Evolutionary conservation across 768 basidiomycete genomes (phyloP).

Genomic region (Hypholoma sublateritium): DNA sequence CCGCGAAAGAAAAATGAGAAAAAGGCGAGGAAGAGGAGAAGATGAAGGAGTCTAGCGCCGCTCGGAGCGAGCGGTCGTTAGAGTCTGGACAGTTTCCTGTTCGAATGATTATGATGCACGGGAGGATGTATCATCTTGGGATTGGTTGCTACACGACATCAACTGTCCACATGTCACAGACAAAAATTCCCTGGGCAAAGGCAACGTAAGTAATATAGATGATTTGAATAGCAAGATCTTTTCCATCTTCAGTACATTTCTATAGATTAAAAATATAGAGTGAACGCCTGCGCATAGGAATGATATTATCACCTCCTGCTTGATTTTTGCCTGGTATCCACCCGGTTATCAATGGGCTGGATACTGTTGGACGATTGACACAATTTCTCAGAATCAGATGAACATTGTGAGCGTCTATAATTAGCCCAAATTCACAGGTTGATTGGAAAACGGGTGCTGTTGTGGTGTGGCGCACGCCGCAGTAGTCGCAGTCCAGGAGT

Average conservation of each 20-base stretch:
- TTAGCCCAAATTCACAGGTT: no score
- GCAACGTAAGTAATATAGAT: neutral
- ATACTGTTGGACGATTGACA: no score
- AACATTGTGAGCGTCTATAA: no score
- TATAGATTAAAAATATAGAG: no score
- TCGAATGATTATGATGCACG: slow-evolving; percentile 4
- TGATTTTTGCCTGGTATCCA: no score
- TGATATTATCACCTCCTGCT: no score
- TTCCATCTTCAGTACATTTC: neutral
- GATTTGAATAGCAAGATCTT: neutral
- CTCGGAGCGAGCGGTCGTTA: slow-evolving; percentile 12
- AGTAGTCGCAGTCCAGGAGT: no score
- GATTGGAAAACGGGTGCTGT: no score
- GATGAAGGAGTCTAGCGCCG: neutral
- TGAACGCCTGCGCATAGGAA: no score
- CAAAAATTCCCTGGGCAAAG: neutral
- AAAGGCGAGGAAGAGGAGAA: slow-evolving; percentile 5
- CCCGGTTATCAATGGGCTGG: no score
- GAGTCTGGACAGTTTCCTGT: slow-evolving; percentile 2
- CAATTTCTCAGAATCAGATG: no score
- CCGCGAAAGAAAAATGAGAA: slow-evolving; percentile 8
- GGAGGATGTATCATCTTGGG: neutral
- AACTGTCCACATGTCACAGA: slow-evolving; percentile 16
- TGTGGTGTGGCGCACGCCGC: no score
- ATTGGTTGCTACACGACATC: slow-evolving; percentile 19